Evolutionary conservation across 805 yeast species (phyloP).

Genomic region (Ogataea henricii): DNA sequence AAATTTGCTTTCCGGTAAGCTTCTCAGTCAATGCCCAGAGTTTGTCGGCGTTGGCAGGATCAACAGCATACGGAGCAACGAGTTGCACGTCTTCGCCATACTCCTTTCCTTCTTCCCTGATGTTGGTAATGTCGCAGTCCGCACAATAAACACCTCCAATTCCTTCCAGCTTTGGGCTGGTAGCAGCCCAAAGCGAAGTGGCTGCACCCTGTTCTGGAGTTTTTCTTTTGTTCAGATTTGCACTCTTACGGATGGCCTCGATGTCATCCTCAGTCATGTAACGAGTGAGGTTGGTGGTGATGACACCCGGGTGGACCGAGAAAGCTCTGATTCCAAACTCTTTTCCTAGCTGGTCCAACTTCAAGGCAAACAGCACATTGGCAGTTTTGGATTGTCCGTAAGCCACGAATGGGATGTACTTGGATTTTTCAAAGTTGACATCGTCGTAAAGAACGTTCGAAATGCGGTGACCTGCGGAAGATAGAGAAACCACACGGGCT

Average conservation of each 20-base stretch:
- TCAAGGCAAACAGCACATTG: conserved; percentile 6
- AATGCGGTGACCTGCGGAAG: conserved; percentile 7
- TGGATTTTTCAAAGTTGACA: background rate
- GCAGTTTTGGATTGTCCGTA: conserved; percentile 11
- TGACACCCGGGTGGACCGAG: conserved; percentile 10
- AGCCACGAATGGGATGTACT: conserved; percentile 4
- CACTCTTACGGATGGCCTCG: background rate
- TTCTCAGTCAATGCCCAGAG: conserved; percentile 6
- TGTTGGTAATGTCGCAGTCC: background rate
- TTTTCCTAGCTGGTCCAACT: conserved; percentile 8
- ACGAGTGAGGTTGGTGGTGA: conserved; percentile 5
- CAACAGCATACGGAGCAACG: conserved; percentile 4
- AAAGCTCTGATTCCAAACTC: conserved; percentile 8
- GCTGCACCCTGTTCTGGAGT: conserved; percentile 8
- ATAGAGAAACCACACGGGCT: conserved; percentile 6
- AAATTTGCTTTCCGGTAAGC: conserved; percentile 1
- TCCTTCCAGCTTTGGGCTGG: conserved; percentile 5
- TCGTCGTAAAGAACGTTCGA: conserved; percentile 3
- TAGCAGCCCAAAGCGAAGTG: conserved; percentile 7
- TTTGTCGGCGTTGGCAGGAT: conserved; percentile 7
- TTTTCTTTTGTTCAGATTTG: background rate
- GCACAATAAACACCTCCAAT: conserved; percentile 8
- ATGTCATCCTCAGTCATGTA: background rate
- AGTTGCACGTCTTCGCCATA: background rate
- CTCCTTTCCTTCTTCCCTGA: background rate